A percentile compares a stretch with the other conserved stretches of the same genome.
phyloP scores from a whole-genome alignment of 2,329 filamentous ascomycete species.

The Penicillium digitatum region DNA sequence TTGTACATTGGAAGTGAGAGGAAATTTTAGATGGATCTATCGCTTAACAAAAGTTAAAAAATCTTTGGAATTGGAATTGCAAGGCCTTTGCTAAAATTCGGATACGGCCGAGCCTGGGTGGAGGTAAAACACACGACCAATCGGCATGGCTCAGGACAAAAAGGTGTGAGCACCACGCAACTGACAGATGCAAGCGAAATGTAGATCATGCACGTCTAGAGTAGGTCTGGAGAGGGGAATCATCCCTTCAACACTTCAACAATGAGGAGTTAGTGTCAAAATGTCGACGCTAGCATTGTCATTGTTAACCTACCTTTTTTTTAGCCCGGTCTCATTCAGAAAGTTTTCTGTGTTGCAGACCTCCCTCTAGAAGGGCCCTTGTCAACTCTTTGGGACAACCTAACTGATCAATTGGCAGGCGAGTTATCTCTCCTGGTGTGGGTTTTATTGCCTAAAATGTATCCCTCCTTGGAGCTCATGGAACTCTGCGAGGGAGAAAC shows the following conservation, averaged over 20 bases:
- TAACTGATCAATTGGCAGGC: slow-evolving; percentile 13
- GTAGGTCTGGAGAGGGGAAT: not conserved
- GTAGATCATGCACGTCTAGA: slow-evolving; percentile 5
- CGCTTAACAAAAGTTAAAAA: not conserved
- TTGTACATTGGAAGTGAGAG: not conserved
- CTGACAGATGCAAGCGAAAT: slow-evolving; percentile 5
- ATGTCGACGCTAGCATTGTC: not conserved
- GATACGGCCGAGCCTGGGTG: not conserved
- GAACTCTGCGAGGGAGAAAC: not conserved
- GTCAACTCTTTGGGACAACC: not conserved
- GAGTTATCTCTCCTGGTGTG: slow-evolving; percentile 49
- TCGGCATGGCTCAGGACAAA: not conserved
- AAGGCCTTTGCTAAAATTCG: not conserved
- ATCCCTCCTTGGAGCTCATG: slow-evolving; percentile 57
- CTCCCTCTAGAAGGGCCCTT: not conserved
- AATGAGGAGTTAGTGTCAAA: not conserved
- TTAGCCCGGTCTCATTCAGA: not conserved
- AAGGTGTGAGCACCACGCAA: not conserved
- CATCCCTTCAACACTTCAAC: not conserved
- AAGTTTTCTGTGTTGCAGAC: not conserved
- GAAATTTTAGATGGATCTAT: not conserved
- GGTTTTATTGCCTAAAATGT: slow-evolving; percentile 73
- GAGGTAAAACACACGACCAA: not conserved
- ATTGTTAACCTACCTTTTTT: not conserved
- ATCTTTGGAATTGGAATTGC: slow-evolving; percentile 3